Evolutionary conservation across 163 green algal species (phyloP).

Genomic region (Picocystis sp.): DNA sequence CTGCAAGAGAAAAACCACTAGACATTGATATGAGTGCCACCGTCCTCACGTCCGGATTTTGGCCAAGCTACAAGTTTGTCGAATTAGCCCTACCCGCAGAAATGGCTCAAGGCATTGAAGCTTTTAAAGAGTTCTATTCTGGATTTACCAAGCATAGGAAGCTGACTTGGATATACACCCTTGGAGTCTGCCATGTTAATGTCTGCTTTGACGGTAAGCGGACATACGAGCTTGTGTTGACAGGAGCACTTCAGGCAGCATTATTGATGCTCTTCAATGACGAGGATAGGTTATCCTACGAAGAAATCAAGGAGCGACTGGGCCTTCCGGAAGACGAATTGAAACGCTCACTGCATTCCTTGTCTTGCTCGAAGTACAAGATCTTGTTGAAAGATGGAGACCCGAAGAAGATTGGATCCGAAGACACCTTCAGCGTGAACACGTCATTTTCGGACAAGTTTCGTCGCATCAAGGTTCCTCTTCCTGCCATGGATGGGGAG

Average conservation of each 20-base stretch:
- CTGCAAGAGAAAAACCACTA: slow-evolving; percentile 13
- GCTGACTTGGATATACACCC: slow-evolving; percentile 79
- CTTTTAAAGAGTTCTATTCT: slow-evolving; percentile 42
- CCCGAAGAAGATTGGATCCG: slow-evolving; percentile 47
- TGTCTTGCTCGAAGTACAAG: slow-evolving; percentile 86
- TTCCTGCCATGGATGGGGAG: slow-evolving; percentile 80
- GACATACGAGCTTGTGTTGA: slow-evolving; percentile 67
- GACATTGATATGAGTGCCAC: slow-evolving; percentile 28
- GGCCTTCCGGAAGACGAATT: slow-evolving; percentile 82
- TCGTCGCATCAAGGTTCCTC: slow-evolving; percentile 71
- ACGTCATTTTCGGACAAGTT: slow-evolving; percentile 76
- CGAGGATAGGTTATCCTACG: slow-evolving; percentile 44
- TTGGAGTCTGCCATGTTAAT: slow-evolving; percentile 62
- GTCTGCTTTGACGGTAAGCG: slow-evolving; percentile 60
- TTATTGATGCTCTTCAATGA: slow-evolving; percentile 61
- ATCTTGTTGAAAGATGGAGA: slow-evolving; percentile 70
- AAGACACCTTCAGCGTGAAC: slow-evolving; percentile 84
- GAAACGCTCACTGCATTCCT: slow-evolving; percentile 58
- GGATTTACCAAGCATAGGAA: slow-evolving; percentile 44
- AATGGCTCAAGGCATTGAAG: slow-evolving; percentile 48
- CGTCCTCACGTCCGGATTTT: slow-evolving; percentile 59
- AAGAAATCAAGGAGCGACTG: slow-evolving; percentile 54
- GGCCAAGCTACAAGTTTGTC: slow-evolving; percentile 83
- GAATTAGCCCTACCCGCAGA: slow-evolving; percentile 77
- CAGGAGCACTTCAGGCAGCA: slow-evolving; percentile 43